Conservation (phyloP, 2,329 filamentous ascomycete species). For the Beauveria varroae region DNA sequence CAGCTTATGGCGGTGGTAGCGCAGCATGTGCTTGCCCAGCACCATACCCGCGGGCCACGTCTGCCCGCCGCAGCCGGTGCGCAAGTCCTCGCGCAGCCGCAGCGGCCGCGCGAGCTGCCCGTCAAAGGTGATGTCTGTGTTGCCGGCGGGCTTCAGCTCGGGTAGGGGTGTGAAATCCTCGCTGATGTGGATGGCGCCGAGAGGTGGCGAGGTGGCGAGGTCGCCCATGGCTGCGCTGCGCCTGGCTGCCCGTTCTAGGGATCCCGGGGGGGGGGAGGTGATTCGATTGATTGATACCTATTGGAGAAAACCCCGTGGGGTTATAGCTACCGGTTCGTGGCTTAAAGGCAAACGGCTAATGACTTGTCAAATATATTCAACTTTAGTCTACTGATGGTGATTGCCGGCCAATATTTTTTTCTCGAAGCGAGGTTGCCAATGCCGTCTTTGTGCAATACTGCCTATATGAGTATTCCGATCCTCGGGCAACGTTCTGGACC, state of each 20-base stretch:
- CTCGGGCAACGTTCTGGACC: conserved; percentile 11
- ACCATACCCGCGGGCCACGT: conserved; percentile 93
- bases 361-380: not conserved
- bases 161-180: conserved; percentile 54
- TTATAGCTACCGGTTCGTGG: not conserved
- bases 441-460: conserved; percentile 11
- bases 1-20: conserved; percentile 59
- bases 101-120: conserved; percentile 65
- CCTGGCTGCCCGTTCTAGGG: not conserved
- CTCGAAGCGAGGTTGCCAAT: not conserved
- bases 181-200: conserved; percentile 44
- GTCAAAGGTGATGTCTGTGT: conserved; percentile 56
- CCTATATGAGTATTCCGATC: conserved; percentile 9
- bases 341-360: not conserved
- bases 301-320: not conserved
- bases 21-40: conserved; percentile 76
- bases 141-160: conserved; percentile 46
- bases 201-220: conserved; percentile 29
- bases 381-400: not conserved
- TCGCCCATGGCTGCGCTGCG: not conserved
- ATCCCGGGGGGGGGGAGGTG: not conserved
- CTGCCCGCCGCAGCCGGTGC: conserved; percentile 83
- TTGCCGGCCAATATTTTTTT: not conserved
- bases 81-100: conserved; percentile 75
- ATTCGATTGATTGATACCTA: not conserved